Base-by-base conservation (phyloP, 2,329 filamentous ascomycete genomes). In the Stagonosporopsis tanaceti region DNA sequence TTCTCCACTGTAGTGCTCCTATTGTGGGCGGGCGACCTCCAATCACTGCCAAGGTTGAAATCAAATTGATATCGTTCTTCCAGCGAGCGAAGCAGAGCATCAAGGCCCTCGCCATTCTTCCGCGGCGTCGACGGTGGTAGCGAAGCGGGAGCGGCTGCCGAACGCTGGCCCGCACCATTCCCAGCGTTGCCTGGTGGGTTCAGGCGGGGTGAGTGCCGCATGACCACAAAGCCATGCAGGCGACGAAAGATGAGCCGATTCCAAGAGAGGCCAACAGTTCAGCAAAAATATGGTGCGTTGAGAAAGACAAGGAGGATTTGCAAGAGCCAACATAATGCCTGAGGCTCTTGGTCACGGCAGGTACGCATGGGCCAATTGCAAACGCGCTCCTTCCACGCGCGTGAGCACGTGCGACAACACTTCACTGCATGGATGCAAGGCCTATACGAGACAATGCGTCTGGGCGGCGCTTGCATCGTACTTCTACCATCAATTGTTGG, bases 41-140 rank as follows among this genome's bases (percentile, higher is more conserved):
- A 53, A 4, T 42, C 30, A 3, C 53, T 55, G 15, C 62, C 60
- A 6, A 63, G 7, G 2, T 38, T 42, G 1, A 76, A 46, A 1
- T 65, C 69, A 0, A 76, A 14, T 2, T 59, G 57, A 60, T 65
- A 72, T n/a, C 61, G 22, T 2, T 40, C 15, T 37, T 75, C 66
- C 3, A 76, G 35, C 1, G 46, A 51, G 20, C 39, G 41, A 28
- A 75, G 62, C 15, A 66, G 47, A 1, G 53, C 11, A 37, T 68
- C 34, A 5, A 76, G 57, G 4, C 32, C 58, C 22, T 57, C 59
- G 44, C 62, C 64, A 37, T 50, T 35, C 20, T 46, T 57, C 11
- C 51, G 58, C 25, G 54, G 27, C 54, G 64, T 52, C 63, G 63
- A 50, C 63, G 41, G 50, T 35, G 63, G 64, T 56, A 59, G 44